phyloP scores from a whole-genome alignment of 2,329 filamentous ascomycete species.

The Gaeumannomyces tritici region DNA sequence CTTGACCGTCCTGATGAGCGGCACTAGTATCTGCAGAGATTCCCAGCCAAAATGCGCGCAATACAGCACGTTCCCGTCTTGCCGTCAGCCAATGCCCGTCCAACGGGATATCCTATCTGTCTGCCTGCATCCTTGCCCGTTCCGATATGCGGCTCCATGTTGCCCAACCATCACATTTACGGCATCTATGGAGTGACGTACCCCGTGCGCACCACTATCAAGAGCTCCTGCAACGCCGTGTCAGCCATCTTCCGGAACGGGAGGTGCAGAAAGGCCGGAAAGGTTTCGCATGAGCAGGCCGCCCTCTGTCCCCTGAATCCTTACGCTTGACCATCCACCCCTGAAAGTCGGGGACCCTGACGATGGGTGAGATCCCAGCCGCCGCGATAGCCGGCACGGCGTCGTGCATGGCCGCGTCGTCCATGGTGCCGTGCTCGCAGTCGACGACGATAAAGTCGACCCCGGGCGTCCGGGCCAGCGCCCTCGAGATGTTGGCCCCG shows the following conservation, averaged over 20 bases:
- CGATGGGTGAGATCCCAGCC: slow-evolving; percentile 43
- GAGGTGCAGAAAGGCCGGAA: too few relatives aligned
- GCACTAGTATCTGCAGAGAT: slow-evolving; percentile 34
- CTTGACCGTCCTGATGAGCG: slow-evolving; percentile 42
- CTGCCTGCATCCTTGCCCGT: too few relatives aligned
- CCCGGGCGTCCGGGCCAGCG: slow-evolving; percentile 49
- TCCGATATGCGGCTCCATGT: too few relatives aligned
- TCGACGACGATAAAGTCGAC: slow-evolving; percentile 59
- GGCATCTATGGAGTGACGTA: slow-evolving; percentile 20
- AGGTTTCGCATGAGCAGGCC: too few relatives aligned
- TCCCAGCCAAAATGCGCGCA: not conserved
- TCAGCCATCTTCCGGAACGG: not conserved
- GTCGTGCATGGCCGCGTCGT: slow-evolving; percentile 48
- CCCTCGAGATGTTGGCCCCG: slow-evolving; percentile 47
- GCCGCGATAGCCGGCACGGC: slow-evolving; percentile 46
- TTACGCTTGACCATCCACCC: slow-evolving; percentile 47
- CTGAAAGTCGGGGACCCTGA: slow-evolving; percentile 48
- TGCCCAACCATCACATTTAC: too few relatives aligned
- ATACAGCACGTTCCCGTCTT: not conserved
- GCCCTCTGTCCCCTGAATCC: slow-evolving; percentile 11
- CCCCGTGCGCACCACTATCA: slow-evolving; percentile 47
- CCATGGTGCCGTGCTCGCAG: slow-evolving; percentile 47
- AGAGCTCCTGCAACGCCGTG: slow-evolving; percentile 33
- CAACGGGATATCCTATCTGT: too few relatives aligned
- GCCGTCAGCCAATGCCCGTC: not conserved